Conservation (phyloP, 495 filamentous ascomycete species). For the Podospora pseudocomata region DNA sequence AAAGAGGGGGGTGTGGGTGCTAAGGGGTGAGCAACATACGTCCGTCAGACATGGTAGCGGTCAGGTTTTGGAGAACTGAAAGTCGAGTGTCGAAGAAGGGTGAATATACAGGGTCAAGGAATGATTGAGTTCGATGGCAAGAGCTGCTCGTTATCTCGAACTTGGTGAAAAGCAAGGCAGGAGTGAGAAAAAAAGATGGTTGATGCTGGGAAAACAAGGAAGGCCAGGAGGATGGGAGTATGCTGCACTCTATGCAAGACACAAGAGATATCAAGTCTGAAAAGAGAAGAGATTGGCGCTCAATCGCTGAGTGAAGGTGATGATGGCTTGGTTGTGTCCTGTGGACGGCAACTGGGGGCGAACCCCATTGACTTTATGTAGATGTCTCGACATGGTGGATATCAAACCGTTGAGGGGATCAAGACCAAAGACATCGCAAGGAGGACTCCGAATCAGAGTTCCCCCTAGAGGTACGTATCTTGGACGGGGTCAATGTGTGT, state of each 20-base stretch:
- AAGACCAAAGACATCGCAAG: background rate
- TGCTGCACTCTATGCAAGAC: slow-evolving; percentile 24
- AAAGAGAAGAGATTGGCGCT: slow-evolving; percentile 32
- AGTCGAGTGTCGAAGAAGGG: slow-evolving; percentile 1
- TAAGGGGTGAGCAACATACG: slow-evolving; percentile 26
- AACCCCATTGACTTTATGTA: slow-evolving; percentile 33
- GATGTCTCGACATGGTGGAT: slow-evolving; percentile 15
- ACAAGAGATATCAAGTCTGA: slow-evolving; percentile 25
- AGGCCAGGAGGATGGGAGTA: slow-evolving; percentile 9
- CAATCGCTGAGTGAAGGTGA: slow-evolving; percentile 8
- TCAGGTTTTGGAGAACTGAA: background rate
- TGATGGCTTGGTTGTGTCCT: slow-evolving; percentile 25
- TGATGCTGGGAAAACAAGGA: slow-evolving; percentile 1
- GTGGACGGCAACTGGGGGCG: slow-evolving; percentile 18
- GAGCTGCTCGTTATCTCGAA: background rate
- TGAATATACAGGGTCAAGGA: background rate
- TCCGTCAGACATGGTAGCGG: slow-evolving; percentile 33
- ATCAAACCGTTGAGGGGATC: slow-evolving; percentile 18
- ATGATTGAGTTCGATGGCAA: background rate
- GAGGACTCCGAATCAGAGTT: slow-evolving; percentile 14
- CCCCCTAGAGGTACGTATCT: slow-evolving; percentile 18
- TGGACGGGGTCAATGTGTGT: background rate
- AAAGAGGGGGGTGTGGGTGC: background rate
- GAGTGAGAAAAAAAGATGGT: slow-evolving; percentile 10
- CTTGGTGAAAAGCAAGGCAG: slow-evolving; percentile 1